These are phyloP conservation scores for Phytophthora syringae DNA, from an alignment of 352 stramenopile genomes.

Conservation along the genomic window DNA sequence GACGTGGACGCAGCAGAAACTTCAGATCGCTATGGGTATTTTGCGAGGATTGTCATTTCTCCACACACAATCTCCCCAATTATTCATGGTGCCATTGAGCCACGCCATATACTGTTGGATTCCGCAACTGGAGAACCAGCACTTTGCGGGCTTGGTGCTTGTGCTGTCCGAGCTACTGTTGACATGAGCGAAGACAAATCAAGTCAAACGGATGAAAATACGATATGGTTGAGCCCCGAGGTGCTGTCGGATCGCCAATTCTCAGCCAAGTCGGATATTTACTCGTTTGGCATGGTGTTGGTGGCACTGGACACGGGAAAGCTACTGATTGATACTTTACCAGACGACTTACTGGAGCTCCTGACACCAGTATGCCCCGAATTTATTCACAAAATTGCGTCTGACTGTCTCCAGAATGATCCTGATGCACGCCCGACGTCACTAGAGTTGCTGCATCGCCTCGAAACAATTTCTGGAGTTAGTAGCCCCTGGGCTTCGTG, in stretches of 20 bases:
- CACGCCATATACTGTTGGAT: constrained; percentile 56
- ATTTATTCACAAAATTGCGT: constrained; percentile 44
- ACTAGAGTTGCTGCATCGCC: constrained; percentile 27
- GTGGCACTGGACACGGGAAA: constrained; percentile 63
- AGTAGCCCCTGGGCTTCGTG: constrained; percentile 26
- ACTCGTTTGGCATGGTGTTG: constrained; percentile 63
- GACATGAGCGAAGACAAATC: constrained; percentile 22
- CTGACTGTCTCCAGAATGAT: constrained; percentile 46
- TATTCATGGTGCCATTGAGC: constrained; percentile 64
- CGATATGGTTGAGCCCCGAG: constrained; percentile 59
- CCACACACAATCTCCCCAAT: constrained; percentile 47
- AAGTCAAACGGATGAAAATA: constrained; percentile 34
- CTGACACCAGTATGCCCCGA: constrained; percentile 45
- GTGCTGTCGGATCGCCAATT: constrained; percentile 45
- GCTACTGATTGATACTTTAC: constrained; percentile 39
- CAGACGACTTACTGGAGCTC: constrained; percentile 38
- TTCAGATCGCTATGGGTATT: constrained; percentile 54
- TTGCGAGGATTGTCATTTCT: constrained; percentile 53
- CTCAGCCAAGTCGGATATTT: constrained; percentile 57
- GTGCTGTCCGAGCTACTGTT: constrained; percentile 28
- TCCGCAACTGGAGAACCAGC: constrained; percentile 44
- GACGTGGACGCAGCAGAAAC: constrained; percentile 59
- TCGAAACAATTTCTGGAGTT: constrained; percentile 25
- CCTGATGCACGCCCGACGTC: constrained; percentile 40
- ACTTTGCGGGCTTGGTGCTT: constrained; percentile 58